Evolutionary conservation across 257 asterid genomes (phyloP), one percentile per base, ranked within the genome.

Genomic region (Ballota nigra): DNA sequence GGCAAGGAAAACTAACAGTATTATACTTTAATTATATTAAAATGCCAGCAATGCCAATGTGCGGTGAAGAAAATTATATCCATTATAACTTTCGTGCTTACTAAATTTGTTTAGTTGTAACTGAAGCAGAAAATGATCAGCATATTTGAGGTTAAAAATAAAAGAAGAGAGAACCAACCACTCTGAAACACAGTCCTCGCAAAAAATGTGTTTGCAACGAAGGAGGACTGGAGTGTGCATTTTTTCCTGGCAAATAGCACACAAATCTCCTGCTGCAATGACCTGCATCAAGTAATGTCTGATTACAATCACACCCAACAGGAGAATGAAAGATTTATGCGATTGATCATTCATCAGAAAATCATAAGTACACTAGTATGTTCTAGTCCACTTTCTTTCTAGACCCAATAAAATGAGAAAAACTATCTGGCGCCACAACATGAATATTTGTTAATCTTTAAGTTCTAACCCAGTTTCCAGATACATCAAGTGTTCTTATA

Each of bases 181-280:
- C 78, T 91, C 97, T 6, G 92, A 88, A 20, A 87, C 96, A 66
- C 97, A 91, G 66, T 88, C 97, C 79, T 91, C 97, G 57, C 97
- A 91, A 76, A 91, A 91, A 78, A 91, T 81, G 81, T 91, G 97
- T 72, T 91, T 88, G 84, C 97, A 91, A 12, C 95, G 92, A 26
- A 91, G 75, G 8, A 91, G 84, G 67, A 91, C 87, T 34, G 97
- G 97, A 2, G 84, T 81, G 36, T 91, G 96, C 96, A 91, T 82
- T 49, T 91, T 89, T 77, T 91, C 96, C 87, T 91, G 97, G 80
- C 97, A 91, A 78, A 91, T 91, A 70, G 96, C 97, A 74, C 97
- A 89, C 52, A 91, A 77, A 78, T 91, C 96, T 62, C 97, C 97
- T 10, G 84, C 95, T 40, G 92, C 96, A 76, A 63, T 66, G 45